Percentiles rank a stretch among this genome's conserved stretches.
These are phyloP conservation scores for Neostapfia colusana DNA, from an alignment of 176 grass and related monocot genomes.

Conservation along the genomic window DNA sequence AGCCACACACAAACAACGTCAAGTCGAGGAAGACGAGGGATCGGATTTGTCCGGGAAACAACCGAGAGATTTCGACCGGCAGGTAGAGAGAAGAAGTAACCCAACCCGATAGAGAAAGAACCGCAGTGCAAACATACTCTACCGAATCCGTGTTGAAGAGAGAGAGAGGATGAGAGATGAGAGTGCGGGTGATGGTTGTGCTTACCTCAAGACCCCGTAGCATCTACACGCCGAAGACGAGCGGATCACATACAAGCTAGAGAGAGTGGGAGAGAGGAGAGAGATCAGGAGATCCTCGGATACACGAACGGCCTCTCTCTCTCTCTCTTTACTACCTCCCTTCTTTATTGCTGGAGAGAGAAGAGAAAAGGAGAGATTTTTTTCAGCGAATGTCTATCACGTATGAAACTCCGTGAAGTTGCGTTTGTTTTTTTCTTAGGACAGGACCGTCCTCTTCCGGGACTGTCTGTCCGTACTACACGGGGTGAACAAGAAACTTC, in stretches of 20 bases:
- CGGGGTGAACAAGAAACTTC: not conserved
- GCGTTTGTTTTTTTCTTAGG: too few relatives aligned
- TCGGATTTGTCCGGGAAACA: not conserved
- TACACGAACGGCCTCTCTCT: constrained; percentile 30
- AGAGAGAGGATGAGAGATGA: too few relatives aligned
- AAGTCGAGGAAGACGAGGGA: not conserved
- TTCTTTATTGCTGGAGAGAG: not conserved
- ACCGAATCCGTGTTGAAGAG: not conserved
- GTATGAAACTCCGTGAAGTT: too few relatives aligned
- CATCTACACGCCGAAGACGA: not conserved
- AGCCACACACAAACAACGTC: not conserved
- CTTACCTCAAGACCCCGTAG: constrained; percentile 32
- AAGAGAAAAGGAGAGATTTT: constrained; percentile 32
- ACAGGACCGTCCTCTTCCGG: constrained; percentile 2
- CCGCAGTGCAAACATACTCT: not conserved
- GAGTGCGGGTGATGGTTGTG: not conserved
- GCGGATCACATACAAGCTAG: not conserved
- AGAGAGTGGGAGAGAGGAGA: not conserved
- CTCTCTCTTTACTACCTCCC: not conserved
- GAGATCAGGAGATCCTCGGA: constrained; percentile 51
- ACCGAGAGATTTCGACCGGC: not conserved
- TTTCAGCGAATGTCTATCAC: not conserved
- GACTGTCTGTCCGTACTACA: not conserved
- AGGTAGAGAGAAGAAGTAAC: not conserved
- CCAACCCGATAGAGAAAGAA: too few relatives aligned